phyloP scores from a whole-genome alignment of 352 stramenopile genomes.

The Albugo laibachii region DNA sequence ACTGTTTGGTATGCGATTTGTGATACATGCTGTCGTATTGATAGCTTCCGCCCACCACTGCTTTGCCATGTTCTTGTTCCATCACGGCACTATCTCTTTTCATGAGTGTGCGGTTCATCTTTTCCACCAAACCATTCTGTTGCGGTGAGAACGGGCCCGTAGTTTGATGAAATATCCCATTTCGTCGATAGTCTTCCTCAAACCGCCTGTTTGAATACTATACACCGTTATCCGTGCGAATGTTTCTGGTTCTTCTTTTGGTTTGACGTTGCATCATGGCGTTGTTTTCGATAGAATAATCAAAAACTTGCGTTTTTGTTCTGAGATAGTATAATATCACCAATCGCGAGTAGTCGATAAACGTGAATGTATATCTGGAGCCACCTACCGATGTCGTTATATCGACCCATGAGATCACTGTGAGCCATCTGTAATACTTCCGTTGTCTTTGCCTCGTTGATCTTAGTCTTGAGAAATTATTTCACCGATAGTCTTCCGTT shows the following conservation, averaged over 20 bases:
- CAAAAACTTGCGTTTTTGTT: conserved; percentile 8
- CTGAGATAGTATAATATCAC: conserved; percentile 9
- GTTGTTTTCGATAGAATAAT: conserved; percentile 6
- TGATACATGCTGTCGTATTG: too few species aligned
- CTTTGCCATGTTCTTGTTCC: conserved; percentile 2
- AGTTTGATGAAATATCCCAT: conserved; percentile 9
- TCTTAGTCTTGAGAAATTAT: neutral
- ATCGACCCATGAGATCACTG: neutral
- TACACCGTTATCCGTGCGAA: conserved; percentile 7
- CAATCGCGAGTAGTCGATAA: conserved; percentile 9
- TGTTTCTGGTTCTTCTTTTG: conserved; percentile 4
- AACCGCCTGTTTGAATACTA: conserved; percentile 6
- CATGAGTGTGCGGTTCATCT: conserved; percentile 9
- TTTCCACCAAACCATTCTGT: conserved; percentile 9
- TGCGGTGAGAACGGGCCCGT: conserved; percentile 9
- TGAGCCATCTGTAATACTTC: neutral
- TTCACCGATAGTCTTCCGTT: neutral
- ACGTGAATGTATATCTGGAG: conserved; percentile 5
- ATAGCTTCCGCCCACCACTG: conserved; percentile 3
- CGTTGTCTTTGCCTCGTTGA: neutral
- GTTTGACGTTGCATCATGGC: neutral
- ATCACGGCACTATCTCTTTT: conserved; percentile 8
- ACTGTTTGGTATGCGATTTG: too few species aligned
- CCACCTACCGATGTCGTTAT: neutral
- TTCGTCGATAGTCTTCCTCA: conserved; percentile 6